A percentile compares a stretch with the other conserved stretches of the same genome.
Evolutionary conservation across 345 rosid genomes (phyloP).

Genomic region (Eucalyptus tenuipes): DNA sequence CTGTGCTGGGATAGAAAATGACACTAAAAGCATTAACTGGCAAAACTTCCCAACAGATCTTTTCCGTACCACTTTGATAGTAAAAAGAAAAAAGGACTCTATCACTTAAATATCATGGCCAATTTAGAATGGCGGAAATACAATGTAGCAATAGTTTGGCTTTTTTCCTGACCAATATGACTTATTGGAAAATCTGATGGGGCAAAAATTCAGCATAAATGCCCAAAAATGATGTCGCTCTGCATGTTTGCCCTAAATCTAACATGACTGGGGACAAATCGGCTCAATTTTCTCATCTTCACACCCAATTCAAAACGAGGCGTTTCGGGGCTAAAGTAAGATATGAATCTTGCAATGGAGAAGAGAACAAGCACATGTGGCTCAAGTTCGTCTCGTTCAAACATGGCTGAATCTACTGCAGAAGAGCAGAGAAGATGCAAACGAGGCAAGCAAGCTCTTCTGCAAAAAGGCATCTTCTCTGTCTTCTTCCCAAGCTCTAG

Average conservation of each 20-base stretch:
- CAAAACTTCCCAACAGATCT: not conserved
- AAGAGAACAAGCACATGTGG: not conserved
- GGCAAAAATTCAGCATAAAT: not conserved
- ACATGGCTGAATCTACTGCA: not conserved
- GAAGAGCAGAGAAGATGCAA: not conserved
- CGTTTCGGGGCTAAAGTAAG: not conserved
- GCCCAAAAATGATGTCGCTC: not conserved
- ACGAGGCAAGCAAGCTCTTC: not conserved
- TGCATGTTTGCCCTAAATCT: not conserved
- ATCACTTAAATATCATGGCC: not conserved
- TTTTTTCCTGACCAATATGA: not conserved
- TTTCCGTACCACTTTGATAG: not conserved
- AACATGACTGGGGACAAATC: not conserved
- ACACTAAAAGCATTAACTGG: not conserved
- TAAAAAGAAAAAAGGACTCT: not conserved
- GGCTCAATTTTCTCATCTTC: not conserved
- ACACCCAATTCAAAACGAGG: not conserved
- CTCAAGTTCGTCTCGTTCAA: not conserved
- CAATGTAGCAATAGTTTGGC: not conserved
- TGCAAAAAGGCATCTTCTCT: not conserved
- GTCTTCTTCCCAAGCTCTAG: not conserved
- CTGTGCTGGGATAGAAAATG: not conserved
- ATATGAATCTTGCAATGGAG: not conserved
- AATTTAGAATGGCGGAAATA: not conserved
- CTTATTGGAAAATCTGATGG: not conserved